Base-by-base conservation (phyloP, 352 stramenopile species). In the Globisporangium solare region DNA sequence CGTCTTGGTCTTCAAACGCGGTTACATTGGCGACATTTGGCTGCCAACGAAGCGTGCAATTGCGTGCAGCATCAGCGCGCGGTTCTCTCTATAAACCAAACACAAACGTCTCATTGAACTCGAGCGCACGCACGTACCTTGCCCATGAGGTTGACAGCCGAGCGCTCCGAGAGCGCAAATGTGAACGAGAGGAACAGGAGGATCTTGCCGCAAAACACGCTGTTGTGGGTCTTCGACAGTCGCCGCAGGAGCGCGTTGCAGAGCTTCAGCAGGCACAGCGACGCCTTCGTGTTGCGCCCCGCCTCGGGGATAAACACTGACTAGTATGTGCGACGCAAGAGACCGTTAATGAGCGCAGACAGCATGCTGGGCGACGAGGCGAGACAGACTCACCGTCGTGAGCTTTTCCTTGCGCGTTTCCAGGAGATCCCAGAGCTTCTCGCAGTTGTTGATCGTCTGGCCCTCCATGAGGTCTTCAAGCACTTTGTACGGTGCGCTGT, bases 201-300 rank as follows among this genome's bases (percentile, higher is more conserved):
- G 60, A 95, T 95, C 60, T 86, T 87, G 43, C 85, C 85, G 47
- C 85, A 95, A 45, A 95, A 95, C n/a, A 95, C 83, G 52, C 79
- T 95, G 66, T 95, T 92, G 63, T 95, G 83, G 21, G 85, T 95
- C 71, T 93, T 93, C 27, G 85, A 95, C 48, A 93, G 61, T 22
- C 85, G 81, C 5, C 85, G 83, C 61, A 95, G 70, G 49, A 95
- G 67, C 49, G 85, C 76, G 55, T 95, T 95, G 69, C 83, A 95
- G 68, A 95, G 85, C 8, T 78, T 68, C 42, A 95, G 64, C 43
- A 95, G 53, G 54, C 81, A 89, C 54, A 95, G 62, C 35, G 85
- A 92, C 15, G 85, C 79, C 64, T 92, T 95, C 39, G 79, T 93
- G 6, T 71, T 85, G 18, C 74, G 74, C 8, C 79, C 79, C 7